Evolutionary conservation across 2,329 filamentous ascomycete genomes (phyloP).

Genomic region (Cladosporium sp.): DNA sequence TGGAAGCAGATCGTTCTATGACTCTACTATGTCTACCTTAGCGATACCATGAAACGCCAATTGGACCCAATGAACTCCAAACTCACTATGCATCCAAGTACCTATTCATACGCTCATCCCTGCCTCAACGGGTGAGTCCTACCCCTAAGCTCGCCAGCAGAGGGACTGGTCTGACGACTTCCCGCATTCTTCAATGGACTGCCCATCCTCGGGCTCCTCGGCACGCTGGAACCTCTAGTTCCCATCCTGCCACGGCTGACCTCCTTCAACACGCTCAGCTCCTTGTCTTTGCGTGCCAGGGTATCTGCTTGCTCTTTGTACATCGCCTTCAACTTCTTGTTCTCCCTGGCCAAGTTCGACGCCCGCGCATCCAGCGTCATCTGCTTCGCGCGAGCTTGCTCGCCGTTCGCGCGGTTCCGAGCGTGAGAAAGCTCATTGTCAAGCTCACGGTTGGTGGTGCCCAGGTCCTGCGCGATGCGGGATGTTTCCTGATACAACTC

Average conservation of each 20-base stretch:
- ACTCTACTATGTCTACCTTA: slow-evolving; percentile 4
- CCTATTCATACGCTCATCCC: neutral
- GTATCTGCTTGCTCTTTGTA: slow-evolving; percentile 34
- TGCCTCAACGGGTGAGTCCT: slow-evolving; percentile 21
- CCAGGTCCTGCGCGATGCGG: slow-evolving; percentile 49
- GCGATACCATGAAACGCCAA: neutral
- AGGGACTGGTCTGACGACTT: slow-evolving; percentile 37
- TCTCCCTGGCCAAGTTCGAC: slow-evolving; percentile 31
- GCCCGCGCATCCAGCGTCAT: slow-evolving; percentile 30
- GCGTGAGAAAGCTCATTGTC: slow-evolving; percentile 38
- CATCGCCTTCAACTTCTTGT: slow-evolving; percentile 32
- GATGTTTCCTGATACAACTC: slow-evolving; percentile 63
- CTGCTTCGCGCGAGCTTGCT: slow-evolving; percentile 31
- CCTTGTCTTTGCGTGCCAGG: slow-evolving; percentile 39
- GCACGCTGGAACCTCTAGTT: slow-evolving; percentile 41
- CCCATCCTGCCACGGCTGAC: slow-evolving; percentile 37
- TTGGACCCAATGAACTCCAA: neutral
- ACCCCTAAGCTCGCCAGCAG: slow-evolving; percentile 28
- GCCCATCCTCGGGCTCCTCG: slow-evolving; percentile 39
- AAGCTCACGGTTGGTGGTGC: slow-evolving; percentile 52
- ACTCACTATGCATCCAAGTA: neutral
- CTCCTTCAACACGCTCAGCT: slow-evolving; percentile 38
- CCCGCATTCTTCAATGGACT: slow-evolving; percentile 35
- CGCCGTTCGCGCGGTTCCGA: slow-evolving; percentile 33
- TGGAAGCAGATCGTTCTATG: neutral